Base-by-base conservation (phyloP, 768 basidiomycete species). In the Lactarius psammicola region DNA sequence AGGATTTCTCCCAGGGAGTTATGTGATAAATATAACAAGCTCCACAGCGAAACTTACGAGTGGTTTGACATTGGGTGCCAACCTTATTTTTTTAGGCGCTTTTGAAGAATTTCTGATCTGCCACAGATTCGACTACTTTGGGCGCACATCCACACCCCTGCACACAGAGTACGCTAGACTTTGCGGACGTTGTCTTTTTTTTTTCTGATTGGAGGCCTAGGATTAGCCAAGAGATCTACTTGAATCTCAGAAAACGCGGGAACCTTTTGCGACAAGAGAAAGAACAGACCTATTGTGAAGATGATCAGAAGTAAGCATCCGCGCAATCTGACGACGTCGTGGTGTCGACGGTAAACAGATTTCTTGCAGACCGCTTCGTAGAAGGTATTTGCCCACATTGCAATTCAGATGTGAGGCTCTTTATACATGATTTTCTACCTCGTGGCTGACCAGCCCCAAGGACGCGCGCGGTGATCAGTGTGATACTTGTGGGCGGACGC, bases 381-480 rank as follows among this genome's bases (percentile, higher is more conserved):
- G 96, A 98, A 76, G 97, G 97, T n/a, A 93, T 86, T 38, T 99
- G 97, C 74, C 97, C 97, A 0, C 84, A 97, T 76, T 98, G 97
- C 74, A 84, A 83, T 56, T 94, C 87, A 69, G 89, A 94, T 65
- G 91, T 91, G 66, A 70, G 28, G 60, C 59, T 60, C 44, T 38
- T 40, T 20, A 28, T 9, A 9, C n/a, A 6, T 20, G 8, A 4
- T 1, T 42, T 33, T 53, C 23, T 23, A 5, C 15, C 26, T 13
- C 55, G 6, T 20, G 4, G 42, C 59, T 46, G n/a, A 49, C 7
- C 23, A 28, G 49, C 34, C 5, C 23, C 31, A 63, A 94, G 90
- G 97, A 98, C 72, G 97, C 96, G 38, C 90, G 97, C 40, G 97
- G 97, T 9, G 97, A 99, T 75, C 97, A 99, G 79, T 99, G 97